Evolutionary conservation across 768 basidiomycete genomes (phyloP), one percentile per base, ranked within the genome.

Genomic region (Xerocomellus chrysenteron): DNA sequence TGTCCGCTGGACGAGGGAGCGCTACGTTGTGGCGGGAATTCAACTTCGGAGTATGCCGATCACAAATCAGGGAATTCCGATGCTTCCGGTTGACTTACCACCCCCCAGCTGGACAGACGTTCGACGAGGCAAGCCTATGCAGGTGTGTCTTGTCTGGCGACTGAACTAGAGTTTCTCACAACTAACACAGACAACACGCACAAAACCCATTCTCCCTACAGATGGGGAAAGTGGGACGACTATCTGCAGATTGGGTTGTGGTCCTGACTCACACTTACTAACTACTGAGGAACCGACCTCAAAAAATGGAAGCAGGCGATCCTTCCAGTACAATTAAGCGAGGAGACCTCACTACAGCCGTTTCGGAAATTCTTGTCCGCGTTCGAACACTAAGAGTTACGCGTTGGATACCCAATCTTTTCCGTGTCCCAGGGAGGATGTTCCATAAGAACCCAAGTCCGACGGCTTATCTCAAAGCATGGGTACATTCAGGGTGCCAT

Each of bases 31-130:
- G 56, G 57, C 68, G 68, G 69, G 56, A 48, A 43, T 60, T 65
- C 55, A 68, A 70, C 52, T 45, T 62, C 72, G 70, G 72, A 51
- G 51, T 47, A 50, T 58, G 55, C 72, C 70, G 71, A 56, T 12
- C 0, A 43, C 30, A 45, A 54, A 59, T 54, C 21, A 50, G 58
- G 61, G 42, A 57, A 16, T 60, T 56, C 51, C 58, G 42, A 39
- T 11, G 1, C 39, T 50, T 51, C 56, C 47, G 33, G 7, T 5
- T 16, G 5, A 21, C 28, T 28, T 28, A 5, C 3, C 26, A n/a
- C n/a, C n/a, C n/a, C 28, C 26, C 42, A 13, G 19, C 17, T 21
- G n/a, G 40, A 41, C 40, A 41, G 11, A 33, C 6, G 7, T 8
- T 10, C 30, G 26, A 4, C 26, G 4, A 10, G 30, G 9, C 30